Percentiles rank a stretch among this genome's conserved stretches.
phyloP scores from a whole-genome alignment of 2,329 filamentous ascomycete species.

The Xylaria hypoxylon region DNA sequence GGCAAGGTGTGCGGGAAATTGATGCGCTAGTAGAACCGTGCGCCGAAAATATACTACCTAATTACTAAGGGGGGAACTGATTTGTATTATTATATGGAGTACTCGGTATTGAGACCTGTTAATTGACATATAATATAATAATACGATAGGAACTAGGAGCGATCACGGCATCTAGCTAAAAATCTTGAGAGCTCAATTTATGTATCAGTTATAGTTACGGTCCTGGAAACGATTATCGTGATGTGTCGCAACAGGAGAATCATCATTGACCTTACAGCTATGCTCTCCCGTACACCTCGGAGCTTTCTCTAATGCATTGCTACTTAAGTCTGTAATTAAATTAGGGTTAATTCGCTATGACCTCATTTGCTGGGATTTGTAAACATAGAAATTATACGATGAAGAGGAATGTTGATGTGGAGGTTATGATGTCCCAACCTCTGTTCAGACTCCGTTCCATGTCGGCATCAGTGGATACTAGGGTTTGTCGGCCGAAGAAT shows the following conservation, averaged over 20 bases:
- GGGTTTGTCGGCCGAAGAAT: background rate
- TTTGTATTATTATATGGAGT: background rate
- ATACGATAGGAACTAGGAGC: background rate
- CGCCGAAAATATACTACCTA: background rate
- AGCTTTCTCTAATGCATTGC: background rate
- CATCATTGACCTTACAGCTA: background rate
- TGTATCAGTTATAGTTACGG: background rate
- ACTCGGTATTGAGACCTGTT: background rate
- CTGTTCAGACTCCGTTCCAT: background rate
- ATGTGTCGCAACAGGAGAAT: background rate
- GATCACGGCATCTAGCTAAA: background rate
- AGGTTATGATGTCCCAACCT: background rate
- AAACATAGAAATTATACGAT: background rate
- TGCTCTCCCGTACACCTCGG: background rate
- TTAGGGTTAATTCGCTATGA: background rate
- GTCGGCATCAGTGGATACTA: background rate
- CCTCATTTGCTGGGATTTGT: slow-evolving; percentile 2
- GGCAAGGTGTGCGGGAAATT: background rate
- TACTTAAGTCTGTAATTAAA: background rate
- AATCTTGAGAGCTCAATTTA: background rate
- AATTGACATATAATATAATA: background rate
- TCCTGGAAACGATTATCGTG: background rate
- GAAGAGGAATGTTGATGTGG: slow-evolving; percentile 8
- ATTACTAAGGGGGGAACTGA: background rate
- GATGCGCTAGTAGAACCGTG: slow-evolving; percentile 1